Evolutionary conservation across 331 rosid genomes (phyloP).

Genomic region (Erythrophleum ivorense): DNA sequence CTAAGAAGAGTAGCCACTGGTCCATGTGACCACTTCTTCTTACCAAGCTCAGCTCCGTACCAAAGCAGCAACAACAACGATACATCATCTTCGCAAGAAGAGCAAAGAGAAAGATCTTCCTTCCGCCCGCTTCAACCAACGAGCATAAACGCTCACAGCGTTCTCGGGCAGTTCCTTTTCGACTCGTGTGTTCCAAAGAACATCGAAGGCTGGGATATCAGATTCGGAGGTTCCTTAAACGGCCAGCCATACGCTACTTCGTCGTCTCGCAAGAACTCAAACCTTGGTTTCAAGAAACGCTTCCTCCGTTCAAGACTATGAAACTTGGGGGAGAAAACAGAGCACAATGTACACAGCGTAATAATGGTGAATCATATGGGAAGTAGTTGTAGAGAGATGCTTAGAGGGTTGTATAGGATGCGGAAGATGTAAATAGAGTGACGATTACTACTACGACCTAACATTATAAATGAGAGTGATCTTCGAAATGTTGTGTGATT

Average conservation of each 20-base stretch:
- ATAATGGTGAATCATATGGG: no score
- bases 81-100: no score
- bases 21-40: constrained; percentile 84
- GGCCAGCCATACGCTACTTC: constrained; percentile 69
- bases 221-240: constrained; percentile 64
- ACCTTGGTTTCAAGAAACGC: constrained; percentile 57
- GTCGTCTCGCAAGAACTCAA: constrained; percentile 66
- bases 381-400: no score
- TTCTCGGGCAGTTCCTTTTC: constrained; percentile 78
- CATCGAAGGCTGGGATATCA: constrained; percentile 94
- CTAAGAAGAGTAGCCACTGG: constrained; percentile 82
- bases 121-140: constrained; percentile 60
- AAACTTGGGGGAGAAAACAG: no score
- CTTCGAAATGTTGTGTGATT: no score
- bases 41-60: constrained; percentile 93
- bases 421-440: no score
- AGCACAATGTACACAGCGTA: no score
- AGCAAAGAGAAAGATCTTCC: constrained; percentile 72
- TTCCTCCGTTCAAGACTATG: constrained; percentile 77
- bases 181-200: constrained; percentile 91
- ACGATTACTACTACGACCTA: no score
- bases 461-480: no score
- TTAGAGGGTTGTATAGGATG: no score
- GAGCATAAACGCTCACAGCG: constrained; percentile 81
- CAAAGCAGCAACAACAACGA: no score